A percentile compares a stretch with the other conserved stretches of the same genome.
phyloP scores from a whole-genome alignment of 768 basidiomycete genomes.

The Tulasnella sp. region DNA sequence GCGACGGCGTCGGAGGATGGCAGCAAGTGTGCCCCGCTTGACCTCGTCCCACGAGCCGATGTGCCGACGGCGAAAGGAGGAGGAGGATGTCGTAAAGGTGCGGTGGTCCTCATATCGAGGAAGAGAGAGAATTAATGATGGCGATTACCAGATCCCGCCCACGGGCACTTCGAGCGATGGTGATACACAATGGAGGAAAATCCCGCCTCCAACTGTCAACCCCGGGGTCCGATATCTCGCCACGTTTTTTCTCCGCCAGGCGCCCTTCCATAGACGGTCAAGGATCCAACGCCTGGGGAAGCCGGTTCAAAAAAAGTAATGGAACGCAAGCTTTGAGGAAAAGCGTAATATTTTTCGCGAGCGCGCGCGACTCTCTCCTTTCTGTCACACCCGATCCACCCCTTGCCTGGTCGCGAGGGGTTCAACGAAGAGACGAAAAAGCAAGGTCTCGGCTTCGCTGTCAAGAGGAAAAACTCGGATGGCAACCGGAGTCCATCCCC shows the following conservation, averaged over 20 bases:
- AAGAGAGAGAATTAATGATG: not conserved
- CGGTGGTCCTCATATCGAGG: not conserved
- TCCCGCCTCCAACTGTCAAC: not conserved
- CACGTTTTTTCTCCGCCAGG: not conserved
- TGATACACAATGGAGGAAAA: not conserved
- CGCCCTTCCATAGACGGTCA: not conserved
- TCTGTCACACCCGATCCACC: not conserved
- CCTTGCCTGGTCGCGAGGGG: not conserved
- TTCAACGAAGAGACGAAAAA: not conserved
- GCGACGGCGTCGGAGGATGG: not conserved
- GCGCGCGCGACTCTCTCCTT: not conserved
- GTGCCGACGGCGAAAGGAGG: not conserved
- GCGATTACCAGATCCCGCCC: not conserved
- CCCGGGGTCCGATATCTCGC: not conserved
- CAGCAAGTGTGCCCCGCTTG: not conserved
- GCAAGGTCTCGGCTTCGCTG: not conserved
- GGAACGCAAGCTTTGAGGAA: not conserved
- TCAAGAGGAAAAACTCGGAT: not conserved
- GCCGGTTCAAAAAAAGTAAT: not conserved
- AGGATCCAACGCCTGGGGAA: not conserved
- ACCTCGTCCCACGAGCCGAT: not conserved
- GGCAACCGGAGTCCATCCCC: not conserved
- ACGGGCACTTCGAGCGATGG: not conserved
- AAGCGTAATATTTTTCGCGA: not conserved
- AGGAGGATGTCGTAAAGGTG: not conserved